Evolutionary conservation across 352 stramenopile genomes (phyloP), one percentile per base, ranked within the genome.

Genomic region (Phytophthora podocarpi): DNA sequence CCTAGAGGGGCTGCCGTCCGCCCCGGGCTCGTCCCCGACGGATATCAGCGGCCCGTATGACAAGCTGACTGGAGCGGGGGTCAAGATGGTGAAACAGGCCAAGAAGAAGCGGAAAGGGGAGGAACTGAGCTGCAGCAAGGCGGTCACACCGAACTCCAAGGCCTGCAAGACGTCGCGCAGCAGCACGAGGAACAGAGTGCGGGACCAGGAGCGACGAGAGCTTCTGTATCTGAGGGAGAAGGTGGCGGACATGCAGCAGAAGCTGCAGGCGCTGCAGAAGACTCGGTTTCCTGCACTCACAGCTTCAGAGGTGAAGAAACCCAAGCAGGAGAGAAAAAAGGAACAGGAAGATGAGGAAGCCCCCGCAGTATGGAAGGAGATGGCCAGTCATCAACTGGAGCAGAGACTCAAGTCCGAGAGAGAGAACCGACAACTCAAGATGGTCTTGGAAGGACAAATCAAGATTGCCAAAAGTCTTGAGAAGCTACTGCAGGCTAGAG

Each of bases 391-490:
- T 46, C 75, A 85, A 43, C 47, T 73, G 36, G 75, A 77, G 24
- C 65, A 81, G 31, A 48, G 72, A 47, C 64, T 80, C n/a, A 79
- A 88, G 48, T 65, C 72, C 0, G 76, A 88, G 51, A 56, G 74
- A 28, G 80, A 90, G 55, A 90, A 90, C 59, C 63, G 76, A 16
- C 79, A 79, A 13, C 64, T 91, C 3, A 81, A 78, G 32, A 36
- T 78, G 16, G 67, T 87, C 32, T 57, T 91, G 13, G 79, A 89
- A 53, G 80, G 71, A 2, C 82, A 91, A 48, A 71, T 91, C 53
- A 89, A 88, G 59, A 71, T 91, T 53, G 79, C 79, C 5, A 80
- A 78, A 42, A 81, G 72, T 47, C 70, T 87, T n/a, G 72, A 83
- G 57, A 82, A 82, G 39, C 26, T 81, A 20, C 47, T 85, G 15